Evolutionary conservation across 257 asterid genomes (phyloP), one percentile per base, ranked within the genome.

Genomic region (Lycium barbarum): DNA sequence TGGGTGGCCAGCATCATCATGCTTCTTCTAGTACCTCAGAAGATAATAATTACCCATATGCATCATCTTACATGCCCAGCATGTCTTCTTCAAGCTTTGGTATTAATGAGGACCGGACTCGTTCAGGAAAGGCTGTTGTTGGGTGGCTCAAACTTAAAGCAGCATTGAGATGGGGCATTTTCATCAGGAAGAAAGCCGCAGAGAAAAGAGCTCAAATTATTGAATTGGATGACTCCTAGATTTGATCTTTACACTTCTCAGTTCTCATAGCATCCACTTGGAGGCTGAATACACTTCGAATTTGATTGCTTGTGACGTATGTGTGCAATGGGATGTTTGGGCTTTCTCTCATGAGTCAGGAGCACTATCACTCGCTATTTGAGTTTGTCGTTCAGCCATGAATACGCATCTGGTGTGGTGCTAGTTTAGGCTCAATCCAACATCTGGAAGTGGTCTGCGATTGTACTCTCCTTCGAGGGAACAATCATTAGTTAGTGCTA

Each of bases 61-160:
- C 86, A 62, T 82, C 93, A 10, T 86, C 91, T 2, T 91, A 79
- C 88, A 90, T 89, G 80, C 95, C 97, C 38, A 84, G 82, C 80
- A 65, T 79, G 18, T 90, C 98, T 67, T 90, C 98, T 67, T 83
- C 95, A 66, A 86, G 80, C 86, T 92, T 87, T 61, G 90, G 85
- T 66, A 87, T 90, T 45, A 87, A 87, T 6, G 97, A 90, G 90
- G 95, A 92, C 57, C 92, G 87, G 12, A 53, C 92, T 1, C 99
- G 95, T 63, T 81, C 99, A 66, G 99, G 99, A 20, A 96, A 93
- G 90, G 99, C 98, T 80, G 98, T 94, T 83, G 97, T 96, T 18
- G 99, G 99, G 43, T 96, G 99, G 99, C 97, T 96, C 43, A 96
- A 96, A 84, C 97, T 96, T 33, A 96, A 96, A 92, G 98, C 99